phyloP scores from a whole-genome alignment of 2,329 filamentous ascomycete species.

The Verticillium zaregamsianum region DNA sequence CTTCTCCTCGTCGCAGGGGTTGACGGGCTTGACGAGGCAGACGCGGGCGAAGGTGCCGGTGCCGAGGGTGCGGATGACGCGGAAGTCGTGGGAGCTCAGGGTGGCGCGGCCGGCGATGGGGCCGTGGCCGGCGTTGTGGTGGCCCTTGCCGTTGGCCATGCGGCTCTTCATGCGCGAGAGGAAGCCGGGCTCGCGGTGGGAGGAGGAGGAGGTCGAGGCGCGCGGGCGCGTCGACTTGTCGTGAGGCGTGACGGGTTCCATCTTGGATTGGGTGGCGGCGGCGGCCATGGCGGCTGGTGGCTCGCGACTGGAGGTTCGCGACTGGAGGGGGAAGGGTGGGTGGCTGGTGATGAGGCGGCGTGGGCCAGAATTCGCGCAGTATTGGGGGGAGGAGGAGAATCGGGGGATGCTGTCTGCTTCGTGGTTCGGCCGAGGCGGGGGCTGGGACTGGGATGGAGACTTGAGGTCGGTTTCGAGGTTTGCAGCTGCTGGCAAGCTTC shows the following conservation, averaged over 20 bases:
- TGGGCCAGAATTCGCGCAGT: background rate
- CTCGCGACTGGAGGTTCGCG: background rate
- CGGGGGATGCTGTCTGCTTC: background rate
- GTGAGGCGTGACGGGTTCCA: background rate
- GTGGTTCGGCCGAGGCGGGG: background rate
- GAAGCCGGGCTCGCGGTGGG: background rate
- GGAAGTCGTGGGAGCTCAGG: slow-evolving; percentile 56
- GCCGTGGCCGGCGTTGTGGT: slow-evolving; percentile 9
- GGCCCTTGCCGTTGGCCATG: slow-evolving; percentile 4
- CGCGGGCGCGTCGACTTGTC: background rate
- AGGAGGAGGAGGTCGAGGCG: background rate
- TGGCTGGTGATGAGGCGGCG: background rate
- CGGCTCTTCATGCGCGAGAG: slow-evolving; percentile 4
- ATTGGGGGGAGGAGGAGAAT: background rate
- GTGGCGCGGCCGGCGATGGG: slow-evolving; percentile 13
- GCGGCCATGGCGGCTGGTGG: background rate
- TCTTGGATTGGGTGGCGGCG: background rate
- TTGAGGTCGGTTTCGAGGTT: background rate
- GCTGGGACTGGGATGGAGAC: no score
- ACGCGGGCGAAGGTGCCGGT: slow-evolving; percentile 80
- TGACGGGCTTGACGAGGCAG: slow-evolving; percentile 67
- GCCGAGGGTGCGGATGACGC: slow-evolving; percentile 69
- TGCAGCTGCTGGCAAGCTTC: background rate
- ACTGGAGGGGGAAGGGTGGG: background rate
- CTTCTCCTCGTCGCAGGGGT: slow-evolving; percentile 46